Evolutionary conservation across 2,329 filamentous ascomycete species (phyloP).

Genomic region (Colletotrichum musicola): DNA sequence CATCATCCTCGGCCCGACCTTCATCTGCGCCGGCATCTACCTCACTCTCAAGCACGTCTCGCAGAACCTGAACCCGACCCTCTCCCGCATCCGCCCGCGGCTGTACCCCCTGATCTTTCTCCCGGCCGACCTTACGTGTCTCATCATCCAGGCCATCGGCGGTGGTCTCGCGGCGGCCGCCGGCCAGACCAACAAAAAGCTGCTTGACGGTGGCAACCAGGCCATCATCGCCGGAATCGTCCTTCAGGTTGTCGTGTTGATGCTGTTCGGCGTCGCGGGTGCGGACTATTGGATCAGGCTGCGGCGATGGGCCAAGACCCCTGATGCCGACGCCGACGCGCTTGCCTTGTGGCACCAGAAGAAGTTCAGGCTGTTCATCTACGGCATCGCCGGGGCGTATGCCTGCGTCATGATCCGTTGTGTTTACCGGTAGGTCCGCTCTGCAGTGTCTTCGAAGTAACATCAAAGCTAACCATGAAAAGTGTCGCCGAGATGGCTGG

Average conservation of each 20-base stretch:
- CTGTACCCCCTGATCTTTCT: constrained; percentile 70
- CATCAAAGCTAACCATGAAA: neutral
- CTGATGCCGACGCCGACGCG: constrained; percentile 42
- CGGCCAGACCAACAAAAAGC: constrained; percentile 50
- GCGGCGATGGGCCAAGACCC: constrained; percentile 51
- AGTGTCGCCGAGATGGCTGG: constrained; percentile 74
- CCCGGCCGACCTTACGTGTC: constrained; percentile 69
- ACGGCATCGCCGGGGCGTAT: constrained; percentile 60
- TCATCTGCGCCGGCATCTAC: constrained; percentile 74
- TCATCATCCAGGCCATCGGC: constrained; percentile 70
- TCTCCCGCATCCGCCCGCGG: constrained; percentile 65
- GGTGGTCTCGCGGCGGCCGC: constrained; percentile 67
- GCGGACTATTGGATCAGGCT: constrained; percentile 61
- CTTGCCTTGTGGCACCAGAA: constrained; percentile 56
- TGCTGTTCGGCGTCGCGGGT: constrained; percentile 57
- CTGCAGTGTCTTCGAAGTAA: neutral
- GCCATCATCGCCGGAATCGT: constrained; percentile 67
- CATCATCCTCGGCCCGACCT: constrained; percentile 70
- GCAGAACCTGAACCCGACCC: constrained; percentile 59
- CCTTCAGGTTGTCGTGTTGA: constrained; percentile 65
- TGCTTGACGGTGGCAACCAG: constrained; percentile 61
- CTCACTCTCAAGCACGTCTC: constrained; percentile 72
- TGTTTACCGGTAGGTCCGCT: constrained; percentile 62
- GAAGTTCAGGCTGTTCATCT: constrained; percentile 59
- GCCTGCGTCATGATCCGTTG: constrained; percentile 62